Evolutionary conservation across 768 basidiomycete genomes (phyloP).

Genomic region (Floccularia luteovirens): DNA sequence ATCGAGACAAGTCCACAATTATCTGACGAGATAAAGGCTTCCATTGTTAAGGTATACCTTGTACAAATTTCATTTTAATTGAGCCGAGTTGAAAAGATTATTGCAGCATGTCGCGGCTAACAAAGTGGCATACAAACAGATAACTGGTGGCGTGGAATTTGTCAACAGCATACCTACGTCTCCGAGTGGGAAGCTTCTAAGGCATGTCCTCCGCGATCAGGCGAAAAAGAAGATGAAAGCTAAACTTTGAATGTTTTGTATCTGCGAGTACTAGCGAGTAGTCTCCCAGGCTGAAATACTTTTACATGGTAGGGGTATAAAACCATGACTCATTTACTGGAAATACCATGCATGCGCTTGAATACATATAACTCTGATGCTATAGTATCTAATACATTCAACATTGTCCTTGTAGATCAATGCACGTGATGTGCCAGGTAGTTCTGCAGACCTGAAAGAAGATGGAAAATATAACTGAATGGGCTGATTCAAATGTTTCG

Average conservation of each 20-base stretch:
- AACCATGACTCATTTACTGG: too few relatives aligned
- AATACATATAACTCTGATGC: too few relatives aligned
- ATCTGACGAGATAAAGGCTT: conserved; percentile 28
- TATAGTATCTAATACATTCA: too few relatives aligned
- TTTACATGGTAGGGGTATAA: too few relatives aligned
- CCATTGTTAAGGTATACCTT: conserved; percentile 36
- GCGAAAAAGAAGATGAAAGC: conserved; percentile 12
- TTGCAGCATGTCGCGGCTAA: conserved; percentile 30
- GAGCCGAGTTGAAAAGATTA: neutral
- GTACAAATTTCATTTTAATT: neutral
- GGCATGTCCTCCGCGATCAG: conserved; percentile 24
- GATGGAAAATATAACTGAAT: too few relatives aligned
- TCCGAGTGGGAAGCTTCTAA: conserved; percentile 2
- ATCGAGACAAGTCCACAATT: conserved; percentile 19
- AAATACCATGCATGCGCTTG: too few relatives aligned
- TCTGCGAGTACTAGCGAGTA: too few relatives aligned
- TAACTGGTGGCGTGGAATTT: conserved; percentile 4
- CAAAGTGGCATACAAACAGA: conserved; percentile 2
- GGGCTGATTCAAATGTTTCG: too few relatives aligned
- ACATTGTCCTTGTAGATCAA: too few relatives aligned
- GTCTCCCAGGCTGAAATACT: too few relatives aligned
- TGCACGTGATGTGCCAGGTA: too few relatives aligned
- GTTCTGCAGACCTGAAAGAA: too few relatives aligned
- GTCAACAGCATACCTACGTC: neutral
- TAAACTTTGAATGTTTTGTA: neutral